Percentiles rank a stretch among this genome's conserved stretches.
Evolutionary conservation across 2,329 filamentous ascomycete genomes (phyloP).

Genomic region (Cladosporium colombiae): DNA sequence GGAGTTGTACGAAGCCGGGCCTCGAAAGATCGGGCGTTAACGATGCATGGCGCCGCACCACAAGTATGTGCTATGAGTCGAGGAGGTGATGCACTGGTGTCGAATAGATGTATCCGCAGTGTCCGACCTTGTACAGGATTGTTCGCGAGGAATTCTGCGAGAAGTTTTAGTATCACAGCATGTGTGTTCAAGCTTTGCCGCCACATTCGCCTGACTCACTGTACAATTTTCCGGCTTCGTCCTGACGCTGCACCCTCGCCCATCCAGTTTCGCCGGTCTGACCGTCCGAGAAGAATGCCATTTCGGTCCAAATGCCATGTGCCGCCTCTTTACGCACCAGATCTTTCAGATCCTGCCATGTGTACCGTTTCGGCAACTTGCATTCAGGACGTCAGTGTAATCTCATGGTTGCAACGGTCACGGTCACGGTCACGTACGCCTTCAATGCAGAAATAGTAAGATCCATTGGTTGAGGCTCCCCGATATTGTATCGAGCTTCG

Average conservation of each 20-base stretch:
- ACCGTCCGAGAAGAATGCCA: slow-evolving; percentile 28
- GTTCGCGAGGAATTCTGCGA: slow-evolving; percentile 31
- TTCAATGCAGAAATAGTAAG: slow-evolving; percentile 19
- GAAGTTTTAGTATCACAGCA: slow-evolving; percentile 17
- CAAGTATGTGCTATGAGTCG: slow-evolving; percentile 9
- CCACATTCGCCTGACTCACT: slow-evolving; percentile 24
- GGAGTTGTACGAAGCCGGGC: background rate
- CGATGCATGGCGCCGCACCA: background rate
- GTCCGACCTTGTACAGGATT: slow-evolving; percentile 26
- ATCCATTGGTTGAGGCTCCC: slow-evolving; percentile 11
- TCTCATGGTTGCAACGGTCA: background rate
- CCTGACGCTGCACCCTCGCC: slow-evolving; percentile 28
- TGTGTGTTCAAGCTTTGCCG: background rate
- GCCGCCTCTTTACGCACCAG: slow-evolving; percentile 30
- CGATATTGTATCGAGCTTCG: slow-evolving; percentile 8
- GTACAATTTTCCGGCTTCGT: slow-evolving; percentile 33
- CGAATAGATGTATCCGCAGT: slow-evolving; percentile 34
- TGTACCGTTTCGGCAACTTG: slow-evolving; percentile 33
- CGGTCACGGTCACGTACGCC: slow-evolving; percentile 1
- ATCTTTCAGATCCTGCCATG: slow-evolving; percentile 38
- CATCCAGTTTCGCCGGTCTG: slow-evolving; percentile 26
- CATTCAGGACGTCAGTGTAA: slow-evolving; percentile 9
- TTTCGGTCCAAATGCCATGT: slow-evolving; percentile 35
- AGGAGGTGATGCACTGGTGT: slow-evolving; percentile 26
- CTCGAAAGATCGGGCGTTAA: background rate